Evolutionary conservation across 2,329 filamentous ascomycete genomes (phyloP), one percentile per base, ranked within the genome.

Genomic region (Fusarium floridanum): DNA sequence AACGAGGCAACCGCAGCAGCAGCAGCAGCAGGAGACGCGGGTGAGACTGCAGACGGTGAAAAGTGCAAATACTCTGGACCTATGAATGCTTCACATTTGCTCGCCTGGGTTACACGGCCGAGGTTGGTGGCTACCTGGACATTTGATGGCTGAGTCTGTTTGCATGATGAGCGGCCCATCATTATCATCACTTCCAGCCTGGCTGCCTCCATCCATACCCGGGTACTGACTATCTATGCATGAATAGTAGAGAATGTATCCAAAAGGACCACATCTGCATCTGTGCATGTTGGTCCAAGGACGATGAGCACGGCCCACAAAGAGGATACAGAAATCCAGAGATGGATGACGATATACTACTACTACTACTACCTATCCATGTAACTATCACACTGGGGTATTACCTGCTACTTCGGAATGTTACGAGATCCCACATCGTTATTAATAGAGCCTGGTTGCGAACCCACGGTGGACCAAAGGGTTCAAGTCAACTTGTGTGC

Each of bases 41-140:
- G 59, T 61, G 41, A 48, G 59, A 36, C 39, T 61, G 48, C 27
- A 53, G 27, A 32, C 27, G 48, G 48, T 53, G 48, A 32, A 53
- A 53, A 32, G 48, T 32, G 27, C 48, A 53, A 32, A 53, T 50
- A 10, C 12, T 24, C 22, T 10, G 14, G 14, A 48, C 43, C 14
- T 17, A 53, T 32, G 48, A n/a, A n/a, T 53, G 27, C 24, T 4
- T 53, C 39, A 11, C 32, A n/a, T 16, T 27, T n/a, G 24, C 45
- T 50, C 22, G 45, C 45, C 24, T 17, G 45, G 22, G 45, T 50
- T 50, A 29, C 45, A 29, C 45, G 45, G 2, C 45, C 24, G 16
- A 50, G 45, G 45, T 50, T 16, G 45, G 45, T 50, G 45, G 45
- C 45, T 50, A 50, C 45, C 45, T 50, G 27, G 50, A 32, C 27